A percentile compares a stretch with the other conserved stretches of the same genome.
Evolutionary conservation across 345 rosid species (phyloP).

Genomic region (Clarkia xantiana): DNA sequence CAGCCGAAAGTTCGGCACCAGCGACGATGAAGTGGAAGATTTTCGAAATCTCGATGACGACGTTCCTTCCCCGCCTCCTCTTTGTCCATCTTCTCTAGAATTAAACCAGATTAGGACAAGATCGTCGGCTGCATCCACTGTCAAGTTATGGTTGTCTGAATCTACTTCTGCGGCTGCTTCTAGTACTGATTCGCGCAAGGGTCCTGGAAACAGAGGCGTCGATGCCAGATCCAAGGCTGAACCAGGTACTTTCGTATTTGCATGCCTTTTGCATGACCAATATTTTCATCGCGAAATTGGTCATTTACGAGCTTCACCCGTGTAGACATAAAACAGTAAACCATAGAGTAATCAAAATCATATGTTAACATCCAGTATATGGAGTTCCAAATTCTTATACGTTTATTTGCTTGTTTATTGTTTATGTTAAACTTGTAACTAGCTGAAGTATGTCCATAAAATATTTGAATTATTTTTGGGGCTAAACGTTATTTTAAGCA

Average conservation of each 20-base stretch:
- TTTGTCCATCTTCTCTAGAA: constrained; percentile 47
- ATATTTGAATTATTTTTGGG: too few species aligned
- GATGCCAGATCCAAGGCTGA: constrained; percentile 5
- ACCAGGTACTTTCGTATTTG: background rate
- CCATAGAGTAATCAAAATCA: too few species aligned
- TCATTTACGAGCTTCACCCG: background rate
- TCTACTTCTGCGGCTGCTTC: background rate
- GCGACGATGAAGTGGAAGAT: constrained; percentile 8
- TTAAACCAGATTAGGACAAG: constrained; percentile 70
- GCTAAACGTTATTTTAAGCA: too few species aligned
- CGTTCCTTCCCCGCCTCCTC: constrained; percentile 13
- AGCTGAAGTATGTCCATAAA: too few species aligned
- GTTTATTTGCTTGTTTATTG: too few species aligned
- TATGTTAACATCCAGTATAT: too few species aligned
- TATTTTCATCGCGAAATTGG: constrained; percentile 1
- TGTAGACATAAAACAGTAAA: too few species aligned
- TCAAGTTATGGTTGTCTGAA: constrained; percentile 25
- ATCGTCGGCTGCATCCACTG: constrained; percentile 43
- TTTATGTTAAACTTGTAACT: too few species aligned
- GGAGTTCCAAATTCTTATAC: too few species aligned
- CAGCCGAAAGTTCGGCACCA: constrained; percentile 10
- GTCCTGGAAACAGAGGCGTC: constrained; percentile 2
- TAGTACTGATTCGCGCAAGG: constrained; percentile 8
- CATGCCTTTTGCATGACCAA: background rate
- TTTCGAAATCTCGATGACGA: constrained; percentile 1